Conservation (phyloP, 2,329 filamentous ascomycete species). For the Colletotrichum sp. region DNA sequence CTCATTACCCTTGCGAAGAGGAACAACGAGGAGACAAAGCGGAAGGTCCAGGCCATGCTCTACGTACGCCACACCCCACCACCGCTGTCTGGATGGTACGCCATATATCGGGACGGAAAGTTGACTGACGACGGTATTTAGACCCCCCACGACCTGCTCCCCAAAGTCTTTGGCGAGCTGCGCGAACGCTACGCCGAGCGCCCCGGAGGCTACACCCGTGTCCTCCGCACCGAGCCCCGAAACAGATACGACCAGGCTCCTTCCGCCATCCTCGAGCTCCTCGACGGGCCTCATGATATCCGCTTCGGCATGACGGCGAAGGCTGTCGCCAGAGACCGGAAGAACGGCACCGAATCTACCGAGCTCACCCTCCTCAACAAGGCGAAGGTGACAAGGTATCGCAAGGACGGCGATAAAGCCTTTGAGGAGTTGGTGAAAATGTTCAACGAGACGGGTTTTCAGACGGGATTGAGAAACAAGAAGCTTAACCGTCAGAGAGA, state of each 20-base stretch:
- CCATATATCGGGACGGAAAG: not conserved
- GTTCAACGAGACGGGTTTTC: constrained; percentile 38
- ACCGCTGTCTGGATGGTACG: not conserved
- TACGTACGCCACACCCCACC: constrained; percentile 63
- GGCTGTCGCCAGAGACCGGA: constrained; percentile 70
- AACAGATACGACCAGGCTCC: constrained; percentile 84
- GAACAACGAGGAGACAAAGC: constrained; percentile 81
- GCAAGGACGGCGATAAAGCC: constrained; percentile 66
- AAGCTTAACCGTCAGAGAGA: too few species aligned
- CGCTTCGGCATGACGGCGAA: constrained; percentile 93
- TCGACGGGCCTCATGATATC: constrained; percentile 93
- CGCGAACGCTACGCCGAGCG: constrained; percentile 77
- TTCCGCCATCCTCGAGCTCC: constrained; percentile 90
- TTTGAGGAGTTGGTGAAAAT: constrained; percentile 68
- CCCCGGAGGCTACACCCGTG: constrained; percentile 92
- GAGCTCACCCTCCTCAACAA: constrained; percentile 80
- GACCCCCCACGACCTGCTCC: constrained; percentile 72
- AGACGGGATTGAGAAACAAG: not conserved
- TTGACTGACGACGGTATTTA: constrained; percentile 32
- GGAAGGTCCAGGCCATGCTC: constrained; percentile 79
- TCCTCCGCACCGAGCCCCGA: constrained; percentile 88
- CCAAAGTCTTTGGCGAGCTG: constrained; percentile 87
- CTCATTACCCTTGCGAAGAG: constrained; percentile 92
- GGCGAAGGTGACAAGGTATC: constrained; percentile 80
- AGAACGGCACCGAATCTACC: constrained; percentile 62